Evolutionary conservation across 2,329 filamentous ascomycete genomes (phyloP).

Genomic region (Alternaria longipes): DNA sequence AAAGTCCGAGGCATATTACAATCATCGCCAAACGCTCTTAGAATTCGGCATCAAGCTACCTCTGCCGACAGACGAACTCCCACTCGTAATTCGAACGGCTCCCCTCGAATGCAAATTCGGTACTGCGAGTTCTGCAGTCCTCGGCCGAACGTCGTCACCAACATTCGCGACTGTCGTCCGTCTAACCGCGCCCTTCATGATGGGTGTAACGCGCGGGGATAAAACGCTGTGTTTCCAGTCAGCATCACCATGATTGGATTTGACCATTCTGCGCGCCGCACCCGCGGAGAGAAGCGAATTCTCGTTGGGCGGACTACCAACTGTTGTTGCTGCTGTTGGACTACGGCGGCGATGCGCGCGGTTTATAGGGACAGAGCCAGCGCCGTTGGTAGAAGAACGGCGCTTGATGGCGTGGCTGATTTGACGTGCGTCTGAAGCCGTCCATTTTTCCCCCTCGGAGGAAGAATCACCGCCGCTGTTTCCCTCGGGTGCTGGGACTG

Average conservation of each 20-base stretch:
- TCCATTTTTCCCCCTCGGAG: conserved; percentile 62
- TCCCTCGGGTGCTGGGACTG: conserved; percentile 37
- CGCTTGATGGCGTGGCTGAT: conserved; percentile 67
- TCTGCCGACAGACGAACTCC: conserved; percentile 33
- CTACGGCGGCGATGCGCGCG: conserved; percentile 64
- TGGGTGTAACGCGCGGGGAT: conserved; percentile 67
- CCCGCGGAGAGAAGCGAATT: conserved; percentile 70
- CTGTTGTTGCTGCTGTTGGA: conserved; percentile 55
- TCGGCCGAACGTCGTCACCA: conserved; percentile 40
- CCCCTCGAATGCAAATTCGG: conserved; percentile 37
- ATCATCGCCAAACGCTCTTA: conserved; percentile 49
- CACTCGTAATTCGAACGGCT: conserved; percentile 46
- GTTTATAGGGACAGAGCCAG: conserved; percentile 52
- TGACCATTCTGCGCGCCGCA: conserved; percentile 66
- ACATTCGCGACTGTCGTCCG: conserved; percentile 49
- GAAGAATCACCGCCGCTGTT: conserved; percentile 45
- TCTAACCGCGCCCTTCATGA: conserved; percentile 62
- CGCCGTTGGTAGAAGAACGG: conserved; percentile 55
- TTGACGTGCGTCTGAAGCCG: conserved; percentile 61
- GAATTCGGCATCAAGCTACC: conserved; percentile 41
- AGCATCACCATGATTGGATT: conserved; percentile 48
- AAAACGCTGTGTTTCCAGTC: conserved; percentile 66
- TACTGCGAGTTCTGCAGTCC: conserved; percentile 22
- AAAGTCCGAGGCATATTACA: not conserved
- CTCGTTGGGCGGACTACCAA: conserved; percentile 64